Evolutionary conservation across 2,329 filamentous ascomycete genomes (phyloP).

Genomic region (Colletotrichum falcatum): DNA sequence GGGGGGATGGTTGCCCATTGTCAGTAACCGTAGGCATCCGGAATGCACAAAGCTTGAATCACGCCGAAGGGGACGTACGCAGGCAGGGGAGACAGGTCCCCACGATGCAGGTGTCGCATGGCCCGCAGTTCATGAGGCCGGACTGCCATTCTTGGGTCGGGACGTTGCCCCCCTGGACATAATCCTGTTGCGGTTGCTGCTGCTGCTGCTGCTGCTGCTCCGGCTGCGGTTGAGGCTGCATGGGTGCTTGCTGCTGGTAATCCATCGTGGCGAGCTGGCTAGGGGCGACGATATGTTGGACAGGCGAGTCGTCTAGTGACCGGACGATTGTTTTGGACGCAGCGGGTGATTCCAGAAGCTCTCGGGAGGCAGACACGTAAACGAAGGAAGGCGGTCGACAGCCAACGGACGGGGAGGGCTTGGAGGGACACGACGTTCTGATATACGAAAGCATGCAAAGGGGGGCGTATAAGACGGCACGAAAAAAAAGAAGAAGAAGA

Average conservation of each 20-base stretch:
- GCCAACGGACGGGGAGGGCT: neutral
- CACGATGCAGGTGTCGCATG: conserved; percentile 54
- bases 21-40: neutral
- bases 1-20: neutral
- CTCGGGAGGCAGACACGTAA: neutral
- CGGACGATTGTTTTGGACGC: neutral
- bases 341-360: neutral
- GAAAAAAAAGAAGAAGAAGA: too few species aligned
- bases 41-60: neutral
- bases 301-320: neutral
- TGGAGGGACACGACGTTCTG: conserved; percentile 1
- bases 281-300: neutral
- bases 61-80: conserved; percentile 49
- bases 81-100: conserved; percentile 57
- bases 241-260: conserved; percentile 22
- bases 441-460: conserved; percentile 11
- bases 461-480: neutral
- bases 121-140: conserved; percentile 55
- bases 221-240: conserved; percentile 1
- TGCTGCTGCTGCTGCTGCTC: conserved; percentile 39
- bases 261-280: neutral
- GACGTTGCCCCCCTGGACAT: conserved; percentile 34
- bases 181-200: conserved; percentile 28
- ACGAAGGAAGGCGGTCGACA: too few species aligned
- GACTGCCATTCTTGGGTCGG: conserved; percentile 52